Evolutionary conservation across 495 filamentous ascomycete species (phyloP), one percentile per base, ranked within the genome.

Genomic region (Haplographium delicatum): DNA sequence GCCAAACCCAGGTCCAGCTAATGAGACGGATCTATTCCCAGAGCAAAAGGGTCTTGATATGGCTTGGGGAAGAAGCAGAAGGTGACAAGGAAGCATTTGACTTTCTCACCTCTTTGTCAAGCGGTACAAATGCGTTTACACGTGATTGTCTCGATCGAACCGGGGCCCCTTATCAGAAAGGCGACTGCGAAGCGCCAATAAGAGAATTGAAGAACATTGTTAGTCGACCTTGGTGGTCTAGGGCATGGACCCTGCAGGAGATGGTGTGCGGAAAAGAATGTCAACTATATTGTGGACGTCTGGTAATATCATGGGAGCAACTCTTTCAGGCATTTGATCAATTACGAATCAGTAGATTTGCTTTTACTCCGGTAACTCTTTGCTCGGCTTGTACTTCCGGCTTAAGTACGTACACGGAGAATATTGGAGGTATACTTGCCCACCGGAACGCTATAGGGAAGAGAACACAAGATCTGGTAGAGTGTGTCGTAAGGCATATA

Each of bases 171-270:
- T 22, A 42, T 20, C 5, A 42, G 22, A 42, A 42, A 24, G 9
- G 39, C 39, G 22, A 5, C 5, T 42, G 39, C 5, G 39, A 42
- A 13, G 4, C 39, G 18, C 5, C 39, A 42, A 11, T 42, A 4
- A 5, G 15, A 4, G 18, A 5, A 10, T 19, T 42, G 22, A 22
- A 10, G 13, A 5, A 13, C 20, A n/a, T 42, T 42, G 5, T 24
- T 4, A 42, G 24, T 11, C 3, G 20, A 5, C 39, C 39, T 19
- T 42, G 39, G 20, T 42, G n/a, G n/a, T 42, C 20, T 24, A 42
- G 39, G 20, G 39, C 39, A 20, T 42, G 39, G 39, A 42, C 39
- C 22, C 39, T 42, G 3, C 39, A 42, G 16, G 39, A 42, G 16
- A 22, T 42, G 13, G 39, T 13, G 10, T 42, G 39, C 20, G 39